phyloP scores from a whole-genome alignment of 768 basidiomycete species.

The Phanerochaete sordida region DNA sequence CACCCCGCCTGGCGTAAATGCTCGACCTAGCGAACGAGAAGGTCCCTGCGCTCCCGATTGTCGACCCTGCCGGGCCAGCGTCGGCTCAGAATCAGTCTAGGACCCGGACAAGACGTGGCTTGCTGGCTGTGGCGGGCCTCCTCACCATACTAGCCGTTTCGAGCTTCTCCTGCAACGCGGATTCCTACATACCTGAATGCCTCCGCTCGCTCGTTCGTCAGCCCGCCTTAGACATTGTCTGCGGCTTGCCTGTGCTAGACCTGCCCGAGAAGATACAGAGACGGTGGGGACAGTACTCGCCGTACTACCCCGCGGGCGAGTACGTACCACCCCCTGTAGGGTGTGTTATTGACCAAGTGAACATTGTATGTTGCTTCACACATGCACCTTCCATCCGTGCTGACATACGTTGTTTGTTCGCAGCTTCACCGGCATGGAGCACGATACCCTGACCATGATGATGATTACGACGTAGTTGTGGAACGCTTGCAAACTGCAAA shows the following conservation, averaged over 20 bases:
- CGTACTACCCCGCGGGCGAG: conserved; percentile 45
- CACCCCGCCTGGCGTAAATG: background rate
- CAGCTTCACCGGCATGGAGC: conserved; percentile 82
- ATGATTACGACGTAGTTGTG: conserved; percentile 43
- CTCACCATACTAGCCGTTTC: background rate
- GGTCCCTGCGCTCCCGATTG: background rate
- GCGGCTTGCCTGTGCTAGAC: conserved; percentile 4
- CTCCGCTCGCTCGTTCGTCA: background rate
- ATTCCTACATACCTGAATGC: background rate
- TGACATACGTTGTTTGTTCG: background rate
- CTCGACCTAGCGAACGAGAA: background rate
- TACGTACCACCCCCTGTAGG: conserved; percentile 43
- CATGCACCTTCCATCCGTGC: background rate
- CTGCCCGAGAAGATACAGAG: conserved; percentile 16
- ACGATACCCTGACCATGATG: conserved; percentile 60
- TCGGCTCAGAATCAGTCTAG: background rate
- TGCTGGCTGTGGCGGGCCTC: background rate
- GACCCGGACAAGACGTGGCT: background rate
- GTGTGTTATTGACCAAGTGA: conserved; percentile 35
- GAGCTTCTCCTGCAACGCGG: background rate
- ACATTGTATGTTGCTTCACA: conserved; percentile 1
- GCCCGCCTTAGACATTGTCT: background rate
- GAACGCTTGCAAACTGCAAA: conserved; percentile 47
- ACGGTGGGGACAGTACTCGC: conserved; percentile 60
- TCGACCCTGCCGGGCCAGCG: background rate